A percentile compares a stretch with the other conserved stretches of the same genome.
Conservation (phyloP, 352 stramenopile genomes). For the Blastocystis sp. region DNA sequence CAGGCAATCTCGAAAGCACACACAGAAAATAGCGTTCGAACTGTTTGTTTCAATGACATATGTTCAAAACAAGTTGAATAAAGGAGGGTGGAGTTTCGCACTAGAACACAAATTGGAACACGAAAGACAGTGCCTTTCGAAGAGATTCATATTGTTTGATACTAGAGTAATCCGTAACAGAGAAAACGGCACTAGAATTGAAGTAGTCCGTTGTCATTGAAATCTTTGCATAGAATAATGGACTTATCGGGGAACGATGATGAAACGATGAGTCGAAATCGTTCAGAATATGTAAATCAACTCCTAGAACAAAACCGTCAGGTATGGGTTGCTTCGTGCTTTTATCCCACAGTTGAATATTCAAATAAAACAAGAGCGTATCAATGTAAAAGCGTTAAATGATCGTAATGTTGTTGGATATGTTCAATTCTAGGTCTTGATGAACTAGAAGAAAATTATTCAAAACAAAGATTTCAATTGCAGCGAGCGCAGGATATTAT, state of each 20-base stretch:
- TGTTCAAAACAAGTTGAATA: not conserved
- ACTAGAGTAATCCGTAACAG: not conserved
- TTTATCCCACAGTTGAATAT: constrained; percentile 2
- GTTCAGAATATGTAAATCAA: constrained; percentile 56
- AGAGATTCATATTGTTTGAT: not conserved
- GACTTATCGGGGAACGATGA: constrained; percentile 32
- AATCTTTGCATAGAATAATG: not conserved
- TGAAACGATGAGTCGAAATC: constrained; percentile 44
- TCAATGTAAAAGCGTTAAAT: constrained; percentile 49
- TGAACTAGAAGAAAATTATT: not conserved
- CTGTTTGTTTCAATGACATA: not conserved
- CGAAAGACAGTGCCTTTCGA: not conserved
- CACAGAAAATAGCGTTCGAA: not conserved
- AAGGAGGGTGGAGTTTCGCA: not conserved
- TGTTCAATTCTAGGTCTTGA: not conserved
- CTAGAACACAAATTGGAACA: constrained; percentile 40
- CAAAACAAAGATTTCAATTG: not conserved
- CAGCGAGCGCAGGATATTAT: constrained; percentile 2
- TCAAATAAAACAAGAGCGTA: constrained; percentile 30
- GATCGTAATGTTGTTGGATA: not conserved
- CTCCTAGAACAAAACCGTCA: constrained; percentile 32
- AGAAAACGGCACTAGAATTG: not conserved
- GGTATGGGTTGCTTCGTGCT: not conserved
- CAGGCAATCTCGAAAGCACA: too few species aligned
- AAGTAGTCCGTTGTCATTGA: not conserved